These are phyloP conservation scores for Candida methanosorbosa DNA, from an alignment of 805 yeast species.

Conservation along the genomic window DNA sequence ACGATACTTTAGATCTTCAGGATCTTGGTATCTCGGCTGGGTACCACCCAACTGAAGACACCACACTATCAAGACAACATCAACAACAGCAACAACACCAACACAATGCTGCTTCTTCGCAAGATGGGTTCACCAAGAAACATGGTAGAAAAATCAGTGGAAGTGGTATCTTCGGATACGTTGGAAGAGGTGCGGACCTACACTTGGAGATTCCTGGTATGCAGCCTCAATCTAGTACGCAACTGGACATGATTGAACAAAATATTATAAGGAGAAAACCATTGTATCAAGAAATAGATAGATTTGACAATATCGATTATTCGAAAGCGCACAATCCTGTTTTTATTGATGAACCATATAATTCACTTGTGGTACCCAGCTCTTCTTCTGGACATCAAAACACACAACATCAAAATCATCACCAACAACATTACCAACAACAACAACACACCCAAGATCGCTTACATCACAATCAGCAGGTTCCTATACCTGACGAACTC, in stretches of 20 bases:
- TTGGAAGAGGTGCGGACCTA: conserved; percentile 42
- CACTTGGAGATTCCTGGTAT: conserved; percentile 54
- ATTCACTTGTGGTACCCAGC: conserved; percentile 9
- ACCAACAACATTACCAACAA: conserved; percentile 5
- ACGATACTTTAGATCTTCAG: conserved; percentile 47
- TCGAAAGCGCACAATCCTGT: conserved; percentile 5
- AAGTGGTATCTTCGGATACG: conserved; percentile 71
- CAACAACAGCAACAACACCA: conserved; percentile 7
- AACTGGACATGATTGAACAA: not conserved
- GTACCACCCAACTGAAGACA: conserved; percentile 10
- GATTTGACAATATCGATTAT: conserved; percentile 23
- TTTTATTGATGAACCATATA: conserved; percentile 14
- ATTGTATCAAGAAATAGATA: conserved; percentile 25
- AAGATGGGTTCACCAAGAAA: conserved; percentile 9
- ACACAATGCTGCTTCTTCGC: not conserved
- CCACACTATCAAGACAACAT: conserved; percentile 2
- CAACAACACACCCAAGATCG: not conserved
- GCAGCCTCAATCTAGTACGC: conserved; percentile 16
- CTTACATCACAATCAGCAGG: not conserved
- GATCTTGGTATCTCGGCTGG: conserved; percentile 52
- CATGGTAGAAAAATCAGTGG: conserved; percentile 67
- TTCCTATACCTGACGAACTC: not conserved
- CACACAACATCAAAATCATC: conserved; percentile 1
- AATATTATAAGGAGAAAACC: conserved; percentile 16
- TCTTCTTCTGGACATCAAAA: not conserved